These are phyloP conservation scores for Moricandia arvensis DNA, from an alignment of 345 rosid genomes.

Conservation along the genomic window DNA sequence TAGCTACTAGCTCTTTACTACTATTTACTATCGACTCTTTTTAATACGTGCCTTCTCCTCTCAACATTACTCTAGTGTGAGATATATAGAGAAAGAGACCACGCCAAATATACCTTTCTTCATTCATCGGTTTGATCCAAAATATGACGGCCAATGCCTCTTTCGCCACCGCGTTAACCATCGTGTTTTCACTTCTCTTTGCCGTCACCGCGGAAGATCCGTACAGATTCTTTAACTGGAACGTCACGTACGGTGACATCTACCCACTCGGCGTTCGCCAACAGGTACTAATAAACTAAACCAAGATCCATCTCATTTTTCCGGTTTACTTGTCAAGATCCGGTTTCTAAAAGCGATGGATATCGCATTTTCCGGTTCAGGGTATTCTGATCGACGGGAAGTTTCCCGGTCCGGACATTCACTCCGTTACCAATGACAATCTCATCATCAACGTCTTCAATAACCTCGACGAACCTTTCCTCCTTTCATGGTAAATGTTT, in stretches of 20 bases:
- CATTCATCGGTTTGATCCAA: slow-evolving; percentile 30
- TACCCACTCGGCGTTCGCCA: slow-evolving; percentile 83
- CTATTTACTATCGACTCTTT: slow-evolving; percentile 8
- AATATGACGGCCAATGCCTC: slow-evolving; percentile 34
- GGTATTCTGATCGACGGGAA: slow-evolving; percentile 30
- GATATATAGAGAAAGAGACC: neutral
- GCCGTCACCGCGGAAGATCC: slow-evolving; percentile 65
- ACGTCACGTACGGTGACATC: slow-evolving; percentile 73
- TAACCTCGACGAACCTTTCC: slow-evolving; percentile 64
- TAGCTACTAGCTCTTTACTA: neutral
- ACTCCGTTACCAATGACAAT: slow-evolving; percentile 65
- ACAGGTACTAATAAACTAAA: slow-evolving; percentile 38
- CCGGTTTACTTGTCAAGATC: slow-evolving; percentile 2
- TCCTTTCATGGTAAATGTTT: slow-evolving; percentile 27
- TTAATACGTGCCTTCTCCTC: slow-evolving; percentile 30
- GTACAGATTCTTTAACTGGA: slow-evolving; percentile 73
- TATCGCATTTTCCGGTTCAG: slow-evolving; percentile 21
- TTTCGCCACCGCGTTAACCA: slow-evolving; percentile 36
- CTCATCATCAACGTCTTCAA: slow-evolving; percentile 67
- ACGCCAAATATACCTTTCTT: slow-evolving; percentile 23
- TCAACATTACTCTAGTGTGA: neutral
- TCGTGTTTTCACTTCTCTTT: slow-evolving; percentile 24
- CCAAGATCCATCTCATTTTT: neutral
- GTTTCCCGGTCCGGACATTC: slow-evolving; percentile 78
- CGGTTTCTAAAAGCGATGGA: neutral